Evolutionary conservation across 2,329 filamentous ascomycete species (phyloP), one percentile per base, ranked within the genome.

Genomic region (Pseudogymnoascus sp.): DNA sequence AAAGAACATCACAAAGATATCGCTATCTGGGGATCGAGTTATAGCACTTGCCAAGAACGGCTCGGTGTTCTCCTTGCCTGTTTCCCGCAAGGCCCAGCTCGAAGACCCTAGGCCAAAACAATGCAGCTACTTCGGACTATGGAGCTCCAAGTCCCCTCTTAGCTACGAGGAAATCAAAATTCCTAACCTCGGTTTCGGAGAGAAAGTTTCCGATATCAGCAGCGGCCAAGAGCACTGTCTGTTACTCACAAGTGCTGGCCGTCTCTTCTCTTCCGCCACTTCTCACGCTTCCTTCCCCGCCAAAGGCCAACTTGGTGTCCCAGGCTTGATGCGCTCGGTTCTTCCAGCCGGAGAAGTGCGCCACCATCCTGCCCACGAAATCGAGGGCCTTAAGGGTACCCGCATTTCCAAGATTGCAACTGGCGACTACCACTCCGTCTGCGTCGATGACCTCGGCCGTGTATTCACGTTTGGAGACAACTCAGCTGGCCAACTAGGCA

Each of bases 381-480:
- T 99, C 61, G 80, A 79, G 1, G 84, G 83, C 0, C 78, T 97
- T 2, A 84, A 83, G 62, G 89, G 87, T 4, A 88, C 88, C 66
- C 82, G 89, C 4, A 85, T 94, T 52, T 76, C 79, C 4, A 83
- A 90, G 67, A 87, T 97, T 63, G 92, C 93, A 1, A 79, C 91
- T 1, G 94, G 94, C 23, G 92, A 96, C 71, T 86, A 87, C 67
- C 94, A 99, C 76, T 96, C 91, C 3, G 77, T 95, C 1, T 89
- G 86, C 0, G 80, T 92, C 14, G 90, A 93, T 71, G 83, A 84
- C 64, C 80, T 88, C 60, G 93, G 93, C 14, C 84, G 86, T 14
- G 82, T 94, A 14, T 96, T 94, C 74, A 81, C 86, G 5, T 97
- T 96, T 76, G 94, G 94, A 38, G 92, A 97, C 74, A 97, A 97